Evolutionary conservation across 306 rosid species (phyloP), one percentile per base, ranked within the genome.

Genomic region (Prinsepia uniflora): DNA sequence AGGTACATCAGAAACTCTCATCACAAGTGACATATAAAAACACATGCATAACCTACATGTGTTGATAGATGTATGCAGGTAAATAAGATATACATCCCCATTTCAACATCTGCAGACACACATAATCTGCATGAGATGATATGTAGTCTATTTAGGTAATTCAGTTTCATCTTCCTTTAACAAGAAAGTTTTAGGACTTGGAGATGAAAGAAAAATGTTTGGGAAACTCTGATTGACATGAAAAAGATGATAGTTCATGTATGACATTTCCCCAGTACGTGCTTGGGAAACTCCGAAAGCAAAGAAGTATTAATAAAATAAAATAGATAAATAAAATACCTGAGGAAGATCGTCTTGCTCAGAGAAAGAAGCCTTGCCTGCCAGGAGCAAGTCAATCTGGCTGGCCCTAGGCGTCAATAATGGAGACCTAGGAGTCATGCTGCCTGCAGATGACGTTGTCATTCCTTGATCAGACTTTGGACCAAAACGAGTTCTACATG

Each of bases 371-470:
- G 89, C 88, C 85, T 94, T 94, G 83, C 99, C 99, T 0, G 91
- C 90, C 79, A 94, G 83, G 65, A 94, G 90, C 82, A 94, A 79
- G 72, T 94, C 99, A 82, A 94, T 87, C 77, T 87, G 97, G 83
- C 96, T 94, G 55, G 90, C 87, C 84, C 94, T 89, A 60, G 99
- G 99, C 49, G 99, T 94, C 87, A 91, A 79, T 75, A 94, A 70
- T 7, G 99, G 99, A 84, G 99, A 94, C 76, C 99, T 89, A 59
- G 99, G 99, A 71, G 99, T 94, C 92, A 94, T 87, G 88, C 99
- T 94, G 76, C 97, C 99, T 10, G 95, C 99, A 59, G 99, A 94
- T 74, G 99, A 91, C 47, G 97, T 89, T 34, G 99, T 85, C 97
- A 94, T 91, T 76, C 99, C 99, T 70, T 91, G 99, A 80, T 94